phyloP scores from a whole-genome alignment of 2,329 filamentous ascomycete species.

The Talaromyces sp. region DNA sequence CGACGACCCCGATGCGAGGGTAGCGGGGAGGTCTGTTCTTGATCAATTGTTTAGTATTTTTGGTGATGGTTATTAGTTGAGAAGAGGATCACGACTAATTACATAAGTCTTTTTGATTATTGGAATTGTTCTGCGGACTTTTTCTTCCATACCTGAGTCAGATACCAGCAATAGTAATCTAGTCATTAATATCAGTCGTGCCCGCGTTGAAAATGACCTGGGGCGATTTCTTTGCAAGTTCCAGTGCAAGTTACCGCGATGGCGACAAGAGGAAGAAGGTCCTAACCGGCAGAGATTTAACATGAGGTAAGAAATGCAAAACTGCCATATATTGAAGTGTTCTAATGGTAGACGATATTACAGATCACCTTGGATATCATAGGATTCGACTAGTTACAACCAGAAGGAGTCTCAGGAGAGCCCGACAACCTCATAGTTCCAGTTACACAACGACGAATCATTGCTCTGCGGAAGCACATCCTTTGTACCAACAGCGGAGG shows the following conservation, averaged over 20 bases:
- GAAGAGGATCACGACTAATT: too few relatives aligned
- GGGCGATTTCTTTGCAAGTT: too few relatives aligned
- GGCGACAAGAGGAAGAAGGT: too few relatives aligned
- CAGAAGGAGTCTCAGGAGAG: not conserved
- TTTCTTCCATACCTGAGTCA: not conserved
- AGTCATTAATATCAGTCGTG: too few relatives aligned
- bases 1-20: not conserved
- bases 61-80: not conserved
- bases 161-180: not conserved
- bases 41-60: not conserved
- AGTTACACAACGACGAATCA: slow-evolving; percentile 2
- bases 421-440: slow-evolving; percentile 7
- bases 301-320: not conserved
- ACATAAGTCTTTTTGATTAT: not conserved
- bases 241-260: too few relatives aligned
- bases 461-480: slow-evolving; percentile 1
- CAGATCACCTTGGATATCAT: too few relatives aligned
- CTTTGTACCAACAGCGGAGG: not conserved
- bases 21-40: not conserved
- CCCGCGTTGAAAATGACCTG: too few relatives aligned
- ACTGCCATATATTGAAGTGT: not conserved
- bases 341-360: not conserved
- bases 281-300: not conserved
- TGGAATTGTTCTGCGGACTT: not conserved
- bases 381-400: not conserved